Evolutionary conservation across 148 eudicot genomes (phyloP).

Genomic region (Rhododendron vialii): DNA sequence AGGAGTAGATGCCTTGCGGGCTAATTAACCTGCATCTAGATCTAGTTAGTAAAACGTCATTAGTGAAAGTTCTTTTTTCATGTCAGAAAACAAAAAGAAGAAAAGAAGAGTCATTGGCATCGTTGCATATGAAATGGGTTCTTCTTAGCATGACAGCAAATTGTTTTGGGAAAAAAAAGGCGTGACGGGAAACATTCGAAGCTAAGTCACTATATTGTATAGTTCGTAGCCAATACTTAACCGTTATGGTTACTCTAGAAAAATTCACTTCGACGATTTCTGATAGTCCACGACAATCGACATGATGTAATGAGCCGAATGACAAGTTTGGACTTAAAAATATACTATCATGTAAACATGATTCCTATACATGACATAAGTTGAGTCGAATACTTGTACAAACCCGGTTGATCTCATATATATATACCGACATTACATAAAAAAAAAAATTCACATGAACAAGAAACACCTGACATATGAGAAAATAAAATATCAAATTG

Average conservation of each 20-base stretch:
- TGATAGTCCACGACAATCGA: too few relatives aligned
- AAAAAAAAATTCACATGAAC: background rate
- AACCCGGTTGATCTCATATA: background rate
- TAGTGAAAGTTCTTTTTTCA: background rate
- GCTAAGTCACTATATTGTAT: background rate
- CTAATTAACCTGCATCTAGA: background rate
- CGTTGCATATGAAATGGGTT: background rate
- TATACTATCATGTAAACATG: background rate
- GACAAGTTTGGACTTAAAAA: background rate
- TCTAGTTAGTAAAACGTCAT: too few relatives aligned
- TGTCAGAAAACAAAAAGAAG: too few relatives aligned
- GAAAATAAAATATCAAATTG: background rate
- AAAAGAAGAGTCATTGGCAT: background rate
- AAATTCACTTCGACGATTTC: background rate
- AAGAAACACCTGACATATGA: background rate
- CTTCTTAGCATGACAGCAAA: background rate
- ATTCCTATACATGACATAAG: background rate
- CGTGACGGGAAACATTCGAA: too few relatives aligned
- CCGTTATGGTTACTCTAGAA: too few relatives aligned
- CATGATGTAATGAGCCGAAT: background rate
- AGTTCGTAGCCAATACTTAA: background rate
- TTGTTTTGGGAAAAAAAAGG: too few relatives aligned
- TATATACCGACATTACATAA: background rate
- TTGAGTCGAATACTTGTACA: background rate
- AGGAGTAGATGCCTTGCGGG: background rate